Base-by-base conservation (phyloP, 2,329 filamentous ascomycete genomes). In the Talaromyces sp. region DNA sequence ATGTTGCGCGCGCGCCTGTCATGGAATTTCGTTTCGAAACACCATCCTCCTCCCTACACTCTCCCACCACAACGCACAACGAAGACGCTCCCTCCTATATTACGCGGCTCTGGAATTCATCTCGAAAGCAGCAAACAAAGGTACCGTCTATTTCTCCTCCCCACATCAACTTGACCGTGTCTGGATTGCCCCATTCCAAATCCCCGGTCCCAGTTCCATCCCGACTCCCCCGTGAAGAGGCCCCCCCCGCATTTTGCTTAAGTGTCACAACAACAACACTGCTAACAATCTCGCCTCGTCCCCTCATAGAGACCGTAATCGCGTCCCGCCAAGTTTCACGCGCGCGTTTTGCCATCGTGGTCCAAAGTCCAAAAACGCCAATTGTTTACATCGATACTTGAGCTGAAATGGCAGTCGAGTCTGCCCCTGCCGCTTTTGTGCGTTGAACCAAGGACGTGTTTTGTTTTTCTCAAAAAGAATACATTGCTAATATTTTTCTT, bases 351-450 rank as follows among this genome's bases (percentile, higher is more conserved):
- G 41, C 14, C 11, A 46, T 46, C 19, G 43, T 21, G 21, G n/a
- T 46, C 43, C 19, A 46, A 26, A 13, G 10, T 1, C 51, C 9
- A 4, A 50, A 21, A 50, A 50, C 43, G 2, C 10, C 43, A 26
- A 11, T 21, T 50, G 24, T 26, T 26, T 26, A 21, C 43, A 19
- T 35, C 21, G 26, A 41, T 54, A 17, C 27, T 31, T 38, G 17
- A n/a, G 24, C 26, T 21, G 54, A 56, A 49, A 63, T 63, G 62
- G 62, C 62, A 57, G 62, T 62, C 46, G 62, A 63, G 49, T 31
- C 60, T 35, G 55, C 60, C 24, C 51, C 55, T 59, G 49, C 60
- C 29, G 56, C 60, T 24, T 62, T 62, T 35, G 62, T 63, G 58
- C 49, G 62, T 62, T 41, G 26, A 27, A 27, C 46, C 19, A 31